These are phyloP conservation scores for Moesziomyces sp. DNA, from an alignment of 1,284 basidiomycete species.

Conservation along the genomic window DNA sequence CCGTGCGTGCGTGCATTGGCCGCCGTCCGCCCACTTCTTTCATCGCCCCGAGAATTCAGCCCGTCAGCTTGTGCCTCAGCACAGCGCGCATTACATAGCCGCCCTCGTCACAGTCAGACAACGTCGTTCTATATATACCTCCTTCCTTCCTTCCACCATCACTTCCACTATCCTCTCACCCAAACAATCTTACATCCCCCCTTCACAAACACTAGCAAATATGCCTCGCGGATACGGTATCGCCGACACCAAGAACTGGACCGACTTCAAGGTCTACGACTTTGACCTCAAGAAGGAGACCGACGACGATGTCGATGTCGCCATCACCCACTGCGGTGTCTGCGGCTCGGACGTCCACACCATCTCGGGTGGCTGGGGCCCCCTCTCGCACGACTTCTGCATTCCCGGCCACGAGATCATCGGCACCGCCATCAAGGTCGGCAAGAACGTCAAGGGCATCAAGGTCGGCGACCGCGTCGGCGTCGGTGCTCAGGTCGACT, in stretches of 20 bases:
- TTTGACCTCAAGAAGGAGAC: conserved; percentile 64
- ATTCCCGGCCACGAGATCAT: conserved; percentile 75
- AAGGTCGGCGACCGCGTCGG: conserved; percentile 76
- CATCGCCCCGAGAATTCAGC: conserved; percentile 15
- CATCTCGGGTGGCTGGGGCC: conserved; percentile 65
- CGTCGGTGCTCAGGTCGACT: conserved; percentile 74
- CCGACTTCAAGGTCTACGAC: conserved; percentile 65
- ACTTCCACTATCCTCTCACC: background rate
- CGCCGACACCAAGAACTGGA: conserved; percentile 64
- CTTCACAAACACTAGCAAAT: background rate
- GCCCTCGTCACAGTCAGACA: background rate
- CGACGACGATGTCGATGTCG: conserved; percentile 62
- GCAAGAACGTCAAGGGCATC: conserved; percentile 72
- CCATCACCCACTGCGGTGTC: conserved; percentile 65
- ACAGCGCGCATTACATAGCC: conserved; percentile 12
- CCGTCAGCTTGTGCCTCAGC: background rate
- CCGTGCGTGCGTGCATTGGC: background rate
- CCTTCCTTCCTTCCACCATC: background rate
- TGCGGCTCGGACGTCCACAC: conserved; percentile 62
- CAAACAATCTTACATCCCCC: background rate
- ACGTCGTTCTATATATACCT: background rate
- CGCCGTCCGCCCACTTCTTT: background rate
- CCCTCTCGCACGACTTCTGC: conserved; percentile 63
- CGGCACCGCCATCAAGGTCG: conserved; percentile 71
- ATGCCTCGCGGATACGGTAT: conserved; percentile 65